phyloP scores from a whole-genome alignment of 2,329 filamentous ascomycete species.

The Aspergillus eucalypticola region DNA sequence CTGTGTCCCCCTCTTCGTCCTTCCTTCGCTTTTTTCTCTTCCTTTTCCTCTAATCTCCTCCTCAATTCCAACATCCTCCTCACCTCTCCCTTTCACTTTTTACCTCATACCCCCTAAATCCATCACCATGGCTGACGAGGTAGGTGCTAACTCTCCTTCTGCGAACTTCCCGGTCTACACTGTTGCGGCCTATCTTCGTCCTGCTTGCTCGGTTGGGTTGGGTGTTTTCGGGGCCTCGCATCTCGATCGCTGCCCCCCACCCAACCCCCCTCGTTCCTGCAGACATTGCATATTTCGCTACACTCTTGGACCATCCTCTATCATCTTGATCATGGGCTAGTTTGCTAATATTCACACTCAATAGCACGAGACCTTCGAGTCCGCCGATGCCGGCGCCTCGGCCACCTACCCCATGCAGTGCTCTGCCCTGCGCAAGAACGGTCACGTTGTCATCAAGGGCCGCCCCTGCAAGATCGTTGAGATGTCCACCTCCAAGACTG shows the following conservation, averaged over 20 bases:
- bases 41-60: constrained; percentile 20
- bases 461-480: constrained; percentile 99
- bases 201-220: constrained; percentile 28
- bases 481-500: constrained; percentile 99
- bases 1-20: constrained; percentile 24
- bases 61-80: constrained; percentile 22
- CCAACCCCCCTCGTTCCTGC: constrained; percentile 19
- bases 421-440: constrained; percentile 99
- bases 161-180: constrained; percentile 12
- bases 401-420: constrained; percentile 97
- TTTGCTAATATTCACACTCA: constrained; percentile 10
- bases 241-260: constrained; percentile 22
- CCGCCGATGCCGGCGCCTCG: constrained; percentile 94
- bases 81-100: constrained; percentile 23
- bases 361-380: constrained; percentile 80
- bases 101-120: constrained; percentile 30
- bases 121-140: constrained; percentile 67
- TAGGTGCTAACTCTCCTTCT: constrained; percentile 43
- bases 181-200: constrained; percentile 16
- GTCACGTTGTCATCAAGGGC: constrained; percentile 96
- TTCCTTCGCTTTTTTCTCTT: constrained; percentile 25
- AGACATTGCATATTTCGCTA: constrained; percentile 5
- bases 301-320: background rate
- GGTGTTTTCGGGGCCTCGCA: constrained; percentile 30
- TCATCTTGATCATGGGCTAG: background rate